Percentiles rank a stretch among this genome's conserved stretches.
Conservation (phyloP, 2,329 filamentous ascomycete genomes). For the Stachybotrys chlorohalonatus region DNA sequence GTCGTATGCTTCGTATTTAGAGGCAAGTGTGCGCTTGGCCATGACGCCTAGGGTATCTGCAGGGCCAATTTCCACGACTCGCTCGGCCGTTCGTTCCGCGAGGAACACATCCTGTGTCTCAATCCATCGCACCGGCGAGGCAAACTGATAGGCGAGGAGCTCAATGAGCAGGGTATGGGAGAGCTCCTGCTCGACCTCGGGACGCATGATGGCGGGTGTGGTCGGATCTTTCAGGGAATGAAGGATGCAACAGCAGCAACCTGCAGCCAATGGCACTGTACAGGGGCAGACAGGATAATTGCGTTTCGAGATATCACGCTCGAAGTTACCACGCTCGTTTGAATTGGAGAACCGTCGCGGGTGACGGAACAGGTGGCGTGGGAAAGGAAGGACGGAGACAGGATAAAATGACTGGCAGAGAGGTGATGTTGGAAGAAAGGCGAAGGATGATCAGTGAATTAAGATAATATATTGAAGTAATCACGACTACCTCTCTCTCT, state of each 20-base stretch:
- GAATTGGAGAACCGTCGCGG: background rate
- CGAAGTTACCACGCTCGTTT: too few relatives aligned
- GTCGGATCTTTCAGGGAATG: background rate
- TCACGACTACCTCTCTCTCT: background rate
- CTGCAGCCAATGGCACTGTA: too few relatives aligned
- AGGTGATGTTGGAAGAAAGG: background rate
- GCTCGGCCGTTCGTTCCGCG: constrained; percentile 88
- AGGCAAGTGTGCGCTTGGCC: constrained; percentile 90
- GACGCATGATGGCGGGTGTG: constrained; percentile 63
- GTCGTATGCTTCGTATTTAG: constrained; percentile 98
- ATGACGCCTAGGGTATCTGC: constrained; percentile 95
- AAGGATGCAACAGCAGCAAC: background rate
- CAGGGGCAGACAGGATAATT: too few relatives aligned
- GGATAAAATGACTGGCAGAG: background rate
- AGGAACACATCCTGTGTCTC: constrained; percentile 99
- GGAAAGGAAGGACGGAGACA: background rate
- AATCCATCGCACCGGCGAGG: constrained; percentile 98
- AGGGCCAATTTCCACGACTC: constrained; percentile 94
- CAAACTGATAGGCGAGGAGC: constrained; percentile 98
- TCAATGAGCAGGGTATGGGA: constrained; percentile 96
- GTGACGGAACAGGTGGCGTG: background rate
- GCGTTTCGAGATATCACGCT: too few relatives aligned
- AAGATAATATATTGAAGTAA: background rate
- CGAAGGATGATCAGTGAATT: background rate
- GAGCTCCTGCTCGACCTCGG: constrained; percentile 98